Base-by-base conservation (phyloP, 2,329 filamentous ascomycete species). In the Fusarium abutilonis region DNA sequence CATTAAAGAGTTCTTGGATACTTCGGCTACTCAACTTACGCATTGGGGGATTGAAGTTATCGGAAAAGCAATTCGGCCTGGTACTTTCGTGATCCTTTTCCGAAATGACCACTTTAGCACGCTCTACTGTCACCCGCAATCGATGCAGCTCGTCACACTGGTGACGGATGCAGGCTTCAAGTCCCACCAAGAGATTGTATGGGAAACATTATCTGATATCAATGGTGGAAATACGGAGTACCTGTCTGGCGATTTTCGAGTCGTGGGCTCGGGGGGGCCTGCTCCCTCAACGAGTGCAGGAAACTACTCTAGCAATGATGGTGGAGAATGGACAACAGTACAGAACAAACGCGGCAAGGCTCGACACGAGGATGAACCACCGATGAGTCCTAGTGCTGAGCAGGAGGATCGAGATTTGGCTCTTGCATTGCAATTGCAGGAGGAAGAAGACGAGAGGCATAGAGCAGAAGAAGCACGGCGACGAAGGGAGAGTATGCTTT, bases 61-160 rank as follows among this genome's bases (percentile, higher is more conserved):
- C 35, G 83, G 83, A 1, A 85, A 86, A 46, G 87, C 84, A 6
- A 83, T 97, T 54, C 79, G 84, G 11, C 89, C 92, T 1, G 94
- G 93, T 2, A 87, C 90, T 1, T 86, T 97, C 60, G 92, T 92
- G 0, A 98, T 99, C 45, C 78, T 99, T 2, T 99, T 99, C 79
- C 87, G 95, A 23, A 99, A 99, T 70, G 94, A 99, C 72, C 95
- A 99, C 74, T 99, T 99, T 72, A 93, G 92, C 38, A 98, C 94
- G 0, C 76, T 99, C 0, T 97, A 96, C 76, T 92, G 93, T 59
- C 92, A 98, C 68, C 92, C 94, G 0, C 80, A 88, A 40, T 92
- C 89, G 1, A 82, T 86, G 36, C 84, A 91, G 64, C 82, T 98
- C 1, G 85, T 94, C 63, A 92, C 91, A 0, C 79, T 99, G 4